Conservation (phyloP, 495 filamentous ascomycete species). For the Daldinia childiae region DNA sequence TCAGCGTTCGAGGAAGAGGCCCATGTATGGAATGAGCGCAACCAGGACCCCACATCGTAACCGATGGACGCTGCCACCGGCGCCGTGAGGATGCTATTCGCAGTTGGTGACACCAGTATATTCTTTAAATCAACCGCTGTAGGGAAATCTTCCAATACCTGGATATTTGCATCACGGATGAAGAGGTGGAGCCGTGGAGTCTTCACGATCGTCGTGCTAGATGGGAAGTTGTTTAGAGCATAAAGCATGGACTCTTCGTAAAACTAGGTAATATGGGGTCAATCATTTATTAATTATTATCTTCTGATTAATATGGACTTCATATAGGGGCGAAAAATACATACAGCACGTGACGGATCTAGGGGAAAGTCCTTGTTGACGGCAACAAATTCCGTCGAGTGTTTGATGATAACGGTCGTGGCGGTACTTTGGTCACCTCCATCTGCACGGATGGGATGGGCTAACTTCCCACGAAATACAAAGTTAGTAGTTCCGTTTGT, state of each 20-base stretch:
- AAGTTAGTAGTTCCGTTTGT: not conserved
- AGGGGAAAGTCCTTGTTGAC: not conserved
- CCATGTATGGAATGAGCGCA: not conserved
- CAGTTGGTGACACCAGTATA: not conserved
- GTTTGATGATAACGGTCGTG: not conserved
- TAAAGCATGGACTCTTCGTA: not conserved
- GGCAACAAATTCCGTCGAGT: not conserved
- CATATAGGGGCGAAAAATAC: not conserved
- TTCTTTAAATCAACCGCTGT: not conserved
- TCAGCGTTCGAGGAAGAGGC: not conserved
- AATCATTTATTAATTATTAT: not conserved
- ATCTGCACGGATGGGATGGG: not conserved
- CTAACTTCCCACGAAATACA: not conserved
- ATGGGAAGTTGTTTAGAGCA: not conserved
- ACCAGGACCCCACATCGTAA: not conserved
- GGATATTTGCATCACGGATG: not conserved
- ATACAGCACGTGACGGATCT: not conserved
- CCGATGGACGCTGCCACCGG: not conserved
- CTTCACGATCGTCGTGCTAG: not conserved
- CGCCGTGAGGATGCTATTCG: not conserved
- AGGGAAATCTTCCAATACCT: not conserved
- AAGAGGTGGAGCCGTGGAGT: not conserved
- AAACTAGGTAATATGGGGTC: not conserved
- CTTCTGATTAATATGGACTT: not conserved
- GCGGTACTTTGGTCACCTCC: not conserved